phyloP scores from a whole-genome alignment of 768 basidiomycete genomes.

The Cyathus striatus region DNA sequence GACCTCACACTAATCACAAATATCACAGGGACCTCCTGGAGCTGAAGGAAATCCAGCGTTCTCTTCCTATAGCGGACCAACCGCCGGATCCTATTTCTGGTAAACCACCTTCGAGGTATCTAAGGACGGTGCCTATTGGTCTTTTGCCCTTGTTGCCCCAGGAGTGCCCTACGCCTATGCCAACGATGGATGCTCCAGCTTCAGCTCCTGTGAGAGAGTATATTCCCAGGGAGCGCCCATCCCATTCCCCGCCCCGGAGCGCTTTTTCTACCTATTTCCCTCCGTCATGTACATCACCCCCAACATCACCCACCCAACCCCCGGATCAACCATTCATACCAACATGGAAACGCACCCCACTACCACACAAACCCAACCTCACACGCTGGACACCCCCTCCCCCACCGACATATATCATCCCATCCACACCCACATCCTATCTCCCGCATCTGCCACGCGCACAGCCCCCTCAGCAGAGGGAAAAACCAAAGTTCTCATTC shows the following conservation, averaged over 20 bases:
- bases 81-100: constrained; percentile 36
- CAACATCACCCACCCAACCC: constrained; percentile 6
- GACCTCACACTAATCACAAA: background rate
- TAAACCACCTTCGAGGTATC: constrained; percentile 32
- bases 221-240: too few relatives aligned
- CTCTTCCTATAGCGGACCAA: constrained; percentile 55
- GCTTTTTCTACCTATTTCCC: too few relatives aligned
- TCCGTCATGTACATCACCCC: too few relatives aligned
- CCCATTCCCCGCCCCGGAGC: too few relatives aligned
- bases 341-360: background rate
- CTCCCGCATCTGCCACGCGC: constrained; percentile 25
- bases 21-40: constrained; percentile 54
- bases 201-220: too few relatives aligned
- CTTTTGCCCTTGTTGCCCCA: constrained; percentile 51
- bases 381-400: background rate
- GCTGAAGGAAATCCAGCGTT: constrained; percentile 63
- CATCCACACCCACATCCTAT: too few relatives aligned
- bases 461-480: constrained; percentile 11
- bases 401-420: constrained; percentile 5
- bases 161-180: too few relatives aligned
- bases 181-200: too few relatives aligned
- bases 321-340: constrained; percentile 4
- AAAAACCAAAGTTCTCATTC: constrained; percentile 26
- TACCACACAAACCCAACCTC: background rate
- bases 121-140: constrained; percentile 56